Evolutionary conservation across 2,329 filamentous ascomycete genomes (phyloP).

Genomic region (Tympanopsis confertula): DNA sequence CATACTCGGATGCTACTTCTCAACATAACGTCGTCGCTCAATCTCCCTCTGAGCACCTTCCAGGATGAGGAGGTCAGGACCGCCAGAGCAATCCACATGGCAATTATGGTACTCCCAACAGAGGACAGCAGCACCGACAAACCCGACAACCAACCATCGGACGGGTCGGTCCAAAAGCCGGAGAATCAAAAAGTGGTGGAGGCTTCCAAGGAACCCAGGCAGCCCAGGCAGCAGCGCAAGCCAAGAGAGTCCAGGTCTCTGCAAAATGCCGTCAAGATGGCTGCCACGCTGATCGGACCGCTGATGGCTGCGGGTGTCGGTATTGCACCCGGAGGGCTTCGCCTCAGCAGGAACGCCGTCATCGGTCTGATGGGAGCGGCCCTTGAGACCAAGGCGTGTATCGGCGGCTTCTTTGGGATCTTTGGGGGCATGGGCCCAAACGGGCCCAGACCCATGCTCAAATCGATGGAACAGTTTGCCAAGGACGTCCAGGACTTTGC

Average conservation of each 20-base stretch:
- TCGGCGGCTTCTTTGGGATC: constrained; percentile 84
- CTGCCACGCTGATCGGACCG: constrained; percentile 61
- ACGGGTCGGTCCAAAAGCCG: background rate
- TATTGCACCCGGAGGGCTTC: constrained; percentile 64
- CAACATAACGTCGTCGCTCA: constrained; percentile 58
- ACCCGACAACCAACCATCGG: background rate
- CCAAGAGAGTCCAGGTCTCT: constrained; percentile 16
- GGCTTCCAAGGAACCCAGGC: constrained; percentile 26
- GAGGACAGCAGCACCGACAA: background rate
- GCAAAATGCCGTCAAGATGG: constrained; percentile 17
- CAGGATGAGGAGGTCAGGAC: constrained; percentile 65
- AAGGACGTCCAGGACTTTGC: constrained; percentile 82
- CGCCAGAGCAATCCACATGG: constrained; percentile 46
- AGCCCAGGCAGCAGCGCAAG: constrained; percentile 46
- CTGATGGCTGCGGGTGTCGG: constrained; percentile 71
- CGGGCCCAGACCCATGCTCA: constrained; percentile 67
- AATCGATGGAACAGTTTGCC: constrained; percentile 80
- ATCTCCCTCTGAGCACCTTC: constrained; percentile 52
- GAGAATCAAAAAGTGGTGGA: constrained; percentile 47
- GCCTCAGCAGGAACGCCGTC: constrained; percentile 61
- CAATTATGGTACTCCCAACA: background rate
- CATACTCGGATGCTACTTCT: constrained; percentile 64
- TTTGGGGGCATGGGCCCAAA: constrained; percentile 30
- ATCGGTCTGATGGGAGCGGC: constrained; percentile 73
- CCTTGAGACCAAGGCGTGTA: constrained; percentile 65